Base-by-base conservation (phyloP, 805 yeast genomes). In the Hanseniaspora jakobsenii region DNA sequence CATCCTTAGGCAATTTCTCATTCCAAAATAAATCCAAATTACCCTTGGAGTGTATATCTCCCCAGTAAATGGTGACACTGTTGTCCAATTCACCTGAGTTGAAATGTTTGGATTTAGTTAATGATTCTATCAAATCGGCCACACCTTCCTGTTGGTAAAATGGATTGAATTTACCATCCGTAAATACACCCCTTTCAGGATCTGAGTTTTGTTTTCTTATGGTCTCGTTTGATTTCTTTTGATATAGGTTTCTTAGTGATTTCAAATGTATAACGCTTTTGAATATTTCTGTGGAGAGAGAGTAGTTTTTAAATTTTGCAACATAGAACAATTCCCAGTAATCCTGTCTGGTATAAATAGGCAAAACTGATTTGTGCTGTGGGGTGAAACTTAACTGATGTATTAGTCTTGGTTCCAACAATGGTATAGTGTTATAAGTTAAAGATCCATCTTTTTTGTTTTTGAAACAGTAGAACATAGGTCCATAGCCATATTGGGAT, bases 281-380 rank as follows among this genome's bases (percentile, higher is more conserved):
- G 62, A 78, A 85, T 6, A 91, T 80, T 34, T 77, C 75, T 13
- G 75, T 73, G 2, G 94, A 83, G 34, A 69, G 62, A 39, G 77
- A 78, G 56, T 78, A 75, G 41, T 61, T 61, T 31, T 68, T 66
- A 51, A 81, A 73, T 50, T 74, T 75, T 1, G 83, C 86, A 34
- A 86, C 91, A 36, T 91, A 83, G 83, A 89, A 74, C 43, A 87
- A 72, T 54, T 89, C 71, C 96, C 96, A 87, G 40, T 86, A 67
- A 61, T 87, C 97, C 53, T 78, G 71, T 64, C 97, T 76, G 26
- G 29, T 14, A 30, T 74, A 66, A 3, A 96, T 96, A 53, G 71
- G 73, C 55, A 81, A 70, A 66, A 87, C 85, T 58, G 83, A 81
- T 93, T 94, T 83, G 66, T 85, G 83, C 36, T 95, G 93, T 56